A percentile compares a stretch with the other conserved stretches of the same genome.
These are phyloP conservation scores for Aspergillus ellipticus DNA, from an alignment of 495 filamentous ascomycete genomes.

Conservation along the genomic window DNA sequence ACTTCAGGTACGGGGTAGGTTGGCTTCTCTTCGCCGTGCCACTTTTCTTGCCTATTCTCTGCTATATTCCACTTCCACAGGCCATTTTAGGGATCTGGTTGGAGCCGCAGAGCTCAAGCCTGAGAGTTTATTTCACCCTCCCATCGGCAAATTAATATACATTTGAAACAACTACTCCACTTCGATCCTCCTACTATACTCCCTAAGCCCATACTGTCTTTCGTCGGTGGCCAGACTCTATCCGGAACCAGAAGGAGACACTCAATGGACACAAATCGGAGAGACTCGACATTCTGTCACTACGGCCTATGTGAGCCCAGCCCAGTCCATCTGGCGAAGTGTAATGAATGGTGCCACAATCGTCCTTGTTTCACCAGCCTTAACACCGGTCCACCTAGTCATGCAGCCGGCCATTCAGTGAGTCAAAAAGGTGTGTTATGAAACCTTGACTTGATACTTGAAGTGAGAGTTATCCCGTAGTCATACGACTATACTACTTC, in stretches of 20 bases:
- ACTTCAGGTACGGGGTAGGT: constrained; percentile 2
- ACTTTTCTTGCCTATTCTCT: background rate
- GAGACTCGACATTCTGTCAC: background rate
- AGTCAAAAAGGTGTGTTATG: background rate
- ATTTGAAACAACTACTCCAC: background rate
- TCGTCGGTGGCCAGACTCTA: background rate
- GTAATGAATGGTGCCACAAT: background rate
- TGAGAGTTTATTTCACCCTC: background rate
- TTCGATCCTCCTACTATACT: background rate
- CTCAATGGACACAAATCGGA: background rate
- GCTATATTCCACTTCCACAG: background rate
- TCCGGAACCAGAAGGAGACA: background rate
- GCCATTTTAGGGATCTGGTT: background rate
- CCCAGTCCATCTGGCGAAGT: background rate
- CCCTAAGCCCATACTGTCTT: background rate
- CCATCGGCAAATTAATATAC: background rate
- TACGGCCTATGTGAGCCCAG: background rate
- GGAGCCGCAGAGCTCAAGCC: background rate
- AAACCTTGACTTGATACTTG: background rate
- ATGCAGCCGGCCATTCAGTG: background rate
- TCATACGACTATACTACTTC: no score
- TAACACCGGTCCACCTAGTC: background rate
- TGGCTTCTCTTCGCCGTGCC: background rate
- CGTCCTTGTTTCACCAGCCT: background rate
- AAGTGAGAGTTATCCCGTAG: background rate